Base-by-base conservation (phyloP, 2,329 filamentous ascomycete species). In the Fusarium goolgardi region DNA sequence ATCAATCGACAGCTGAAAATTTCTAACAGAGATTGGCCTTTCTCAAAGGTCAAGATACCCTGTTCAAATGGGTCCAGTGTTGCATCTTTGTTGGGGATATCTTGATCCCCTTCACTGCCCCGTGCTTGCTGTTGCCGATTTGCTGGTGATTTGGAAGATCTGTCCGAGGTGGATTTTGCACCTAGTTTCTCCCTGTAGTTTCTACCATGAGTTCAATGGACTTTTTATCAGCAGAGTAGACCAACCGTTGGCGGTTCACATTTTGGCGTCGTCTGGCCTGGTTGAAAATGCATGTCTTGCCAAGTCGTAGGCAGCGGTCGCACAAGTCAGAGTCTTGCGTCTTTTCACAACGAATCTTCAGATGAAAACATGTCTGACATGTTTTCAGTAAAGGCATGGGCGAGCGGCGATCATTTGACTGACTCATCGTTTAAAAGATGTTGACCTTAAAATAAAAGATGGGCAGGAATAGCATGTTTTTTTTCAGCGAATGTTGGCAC, bases 301-400 rank as follows among this genome's bases (percentile, higher is more conserved):
- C 70, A n/a, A 78, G 66, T 13, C 77, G 68, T 20, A 78, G 46
- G 31, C 76, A 78, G 7, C 77, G 69, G 49, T 78, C 76, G 57
- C 76, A 78, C 3, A 66, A 44, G 2, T 65, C 73, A 4, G 73
- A 75, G 16, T 76, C 70, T 10, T 77, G 75, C 0, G 74, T 75
- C 20, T 75, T 76, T 6, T 73, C 67, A 52, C 76, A 78, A 3
- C 74, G 70, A 11, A 78, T 77, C 6, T 78, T 78, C 0, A 75
- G 53, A 1, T 69, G 63, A 20, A 75, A 75, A 46, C 77, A 78
- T 21, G 74, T 75, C 21, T 77, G 75, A 6, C 77, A 78, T 3
- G 76, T 78, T 35, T 75, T 76, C 1, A 69, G 20, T 7, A 69
- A 6, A 0, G 55, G 55, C 6, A 59, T 50, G 1, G 65, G 51